These are phyloP conservation scores for Phragmites australis DNA, from an alignment of 176 grass and related monocot genomes.

Conservation along the genomic window DNA sequence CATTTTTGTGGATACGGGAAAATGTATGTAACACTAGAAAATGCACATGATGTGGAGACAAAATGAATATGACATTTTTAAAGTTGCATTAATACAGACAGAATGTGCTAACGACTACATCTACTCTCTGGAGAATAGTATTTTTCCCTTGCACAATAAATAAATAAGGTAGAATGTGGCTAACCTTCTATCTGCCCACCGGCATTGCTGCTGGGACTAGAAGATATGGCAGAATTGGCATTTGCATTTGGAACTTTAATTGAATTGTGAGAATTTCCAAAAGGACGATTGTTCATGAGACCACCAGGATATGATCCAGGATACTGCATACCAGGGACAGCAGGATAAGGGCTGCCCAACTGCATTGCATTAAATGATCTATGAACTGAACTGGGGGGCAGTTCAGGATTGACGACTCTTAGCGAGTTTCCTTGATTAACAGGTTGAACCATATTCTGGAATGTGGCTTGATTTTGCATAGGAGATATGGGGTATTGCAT, in stretches of 20 bases:
- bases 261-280: slow-evolving; percentile 52
- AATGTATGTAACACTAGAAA: not conserved
- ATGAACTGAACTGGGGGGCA: slow-evolving; percentile 58
- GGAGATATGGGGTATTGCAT: slow-evolving; percentile 85
- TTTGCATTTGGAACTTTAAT: slow-evolving; percentile 53
- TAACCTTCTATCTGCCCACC: slow-evolving; percentile 72
- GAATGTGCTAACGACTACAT: not conserved
- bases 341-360: slow-evolving; percentile 62
- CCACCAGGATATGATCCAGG: slow-evolving; percentile 60
- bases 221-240: slow-evolving; percentile 39
- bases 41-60: not conserved
- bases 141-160: not conserved
- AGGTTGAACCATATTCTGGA: slow-evolving; percentile 67
- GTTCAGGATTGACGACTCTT: slow-evolving; percentile 67
- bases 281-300: slow-evolving; percentile 48
- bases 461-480: slow-evolving; percentile 92
- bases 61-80: not conserved
- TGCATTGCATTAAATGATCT: slow-evolving; percentile 78
- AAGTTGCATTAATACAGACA: not conserved
- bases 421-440: slow-evolving; percentile 70
- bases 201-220: slow-evolving; percentile 48
- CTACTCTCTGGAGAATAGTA: not conserved
- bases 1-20: not conserved
- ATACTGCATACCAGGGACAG: slow-evolving; percentile 66
- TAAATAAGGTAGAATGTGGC: slow-evolving; percentile 9